These are phyloP conservation scores for Ganoderma multipileum DNA, from an alignment of 1,284 basidiomycete species.

Conservation along the genomic window DNA sequence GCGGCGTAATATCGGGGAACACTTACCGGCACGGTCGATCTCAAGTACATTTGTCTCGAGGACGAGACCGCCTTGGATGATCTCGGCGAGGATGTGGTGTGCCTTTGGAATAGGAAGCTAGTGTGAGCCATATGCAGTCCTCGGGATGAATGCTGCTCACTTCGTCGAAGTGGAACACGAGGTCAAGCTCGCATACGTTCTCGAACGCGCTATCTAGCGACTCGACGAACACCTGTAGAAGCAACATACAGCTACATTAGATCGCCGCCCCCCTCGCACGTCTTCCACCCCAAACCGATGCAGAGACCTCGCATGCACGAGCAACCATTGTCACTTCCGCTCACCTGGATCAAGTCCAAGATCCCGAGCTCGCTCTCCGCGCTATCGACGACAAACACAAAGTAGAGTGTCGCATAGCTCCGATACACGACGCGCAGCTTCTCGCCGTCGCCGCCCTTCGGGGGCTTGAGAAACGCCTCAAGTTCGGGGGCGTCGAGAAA, in stretches of 20 bases:
- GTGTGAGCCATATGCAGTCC: not conserved
- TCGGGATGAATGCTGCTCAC: conserved; percentile 46
- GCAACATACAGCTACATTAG: not conserved
- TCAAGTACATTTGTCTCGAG: conserved; percentile 98
- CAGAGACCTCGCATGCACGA: not conserved
- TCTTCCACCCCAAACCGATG: not conserved
- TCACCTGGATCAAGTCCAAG: conserved; percentile 94
- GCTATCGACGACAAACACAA: conserved; percentile 95
- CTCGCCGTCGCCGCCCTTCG: conserved; percentile 58
- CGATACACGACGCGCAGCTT: conserved; percentile 81
- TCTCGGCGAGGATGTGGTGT: conserved; percentile 93
- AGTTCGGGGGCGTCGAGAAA: conserved; percentile 93
- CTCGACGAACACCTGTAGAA: conserved; percentile 91
- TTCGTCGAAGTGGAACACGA: conserved; percentile 99
- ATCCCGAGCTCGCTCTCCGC: conserved; percentile 97
- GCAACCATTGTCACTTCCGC: conserved; percentile 30
- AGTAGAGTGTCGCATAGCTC: conserved; percentile 95
- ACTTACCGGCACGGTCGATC: conserved; percentile 79
- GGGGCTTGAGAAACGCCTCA: conserved; percentile 68
- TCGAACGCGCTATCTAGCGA: conserved; percentile 95
- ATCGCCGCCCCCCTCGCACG: not conserved
- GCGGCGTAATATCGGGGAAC: conserved; percentile 13
- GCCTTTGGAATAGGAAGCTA: conserved; percentile 57
- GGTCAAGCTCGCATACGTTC: conserved; percentile 98
- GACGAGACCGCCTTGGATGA: conserved; percentile 97